Conservation (phyloP, 1,284 basidiomycete genomes). For the Chiua sp. region DNA sequence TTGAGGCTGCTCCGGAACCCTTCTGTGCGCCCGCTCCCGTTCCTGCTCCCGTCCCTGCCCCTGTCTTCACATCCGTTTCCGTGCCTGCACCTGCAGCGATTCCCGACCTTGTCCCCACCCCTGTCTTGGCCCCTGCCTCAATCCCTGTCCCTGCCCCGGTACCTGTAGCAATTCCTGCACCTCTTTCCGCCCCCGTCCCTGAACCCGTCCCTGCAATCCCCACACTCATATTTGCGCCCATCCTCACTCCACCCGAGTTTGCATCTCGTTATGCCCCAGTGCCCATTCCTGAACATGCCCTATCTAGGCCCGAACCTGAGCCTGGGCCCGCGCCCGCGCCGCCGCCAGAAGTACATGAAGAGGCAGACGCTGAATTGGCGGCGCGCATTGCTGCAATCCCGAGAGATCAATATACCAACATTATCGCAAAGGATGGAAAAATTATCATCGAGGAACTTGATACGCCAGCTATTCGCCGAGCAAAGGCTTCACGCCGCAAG, state of each 20-base stretch:
- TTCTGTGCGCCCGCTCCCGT: not conserved
- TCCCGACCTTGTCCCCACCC: too few species aligned
- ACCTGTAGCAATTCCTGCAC: not conserved
- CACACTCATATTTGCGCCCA: too few species aligned
- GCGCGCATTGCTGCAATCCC: slow-evolving; percentile 37
- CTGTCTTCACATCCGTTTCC: not conserved
- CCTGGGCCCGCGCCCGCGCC: not conserved
- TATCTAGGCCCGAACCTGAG: not conserved
- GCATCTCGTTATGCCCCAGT: too few species aligned
- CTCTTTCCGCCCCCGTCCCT: not conserved
- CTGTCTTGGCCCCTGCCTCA: too few species aligned
- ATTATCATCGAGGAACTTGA: slow-evolving; percentile 72
- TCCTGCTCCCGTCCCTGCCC: not conserved
- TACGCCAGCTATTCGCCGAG: slow-evolving; percentile 65
- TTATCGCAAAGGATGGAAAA: slow-evolving; percentile 43
- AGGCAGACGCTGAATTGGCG: slow-evolving; percentile 21
- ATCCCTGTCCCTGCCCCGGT: not conserved
- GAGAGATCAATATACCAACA: slow-evolving; percentile 34
- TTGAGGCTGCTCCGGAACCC: too few species aligned
- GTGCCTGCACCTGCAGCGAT: not conserved
- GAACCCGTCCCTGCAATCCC: not conserved
- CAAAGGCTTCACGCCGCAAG: slow-evolving; percentile 55
- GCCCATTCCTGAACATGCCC: not conserved
- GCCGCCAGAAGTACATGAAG: slow-evolving; percentile 2
- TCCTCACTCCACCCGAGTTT: too few species aligned